phyloP scores from a whole-genome alignment of 495 filamentous ascomycete genomes.

The Margaritispora aquatica region DNA sequence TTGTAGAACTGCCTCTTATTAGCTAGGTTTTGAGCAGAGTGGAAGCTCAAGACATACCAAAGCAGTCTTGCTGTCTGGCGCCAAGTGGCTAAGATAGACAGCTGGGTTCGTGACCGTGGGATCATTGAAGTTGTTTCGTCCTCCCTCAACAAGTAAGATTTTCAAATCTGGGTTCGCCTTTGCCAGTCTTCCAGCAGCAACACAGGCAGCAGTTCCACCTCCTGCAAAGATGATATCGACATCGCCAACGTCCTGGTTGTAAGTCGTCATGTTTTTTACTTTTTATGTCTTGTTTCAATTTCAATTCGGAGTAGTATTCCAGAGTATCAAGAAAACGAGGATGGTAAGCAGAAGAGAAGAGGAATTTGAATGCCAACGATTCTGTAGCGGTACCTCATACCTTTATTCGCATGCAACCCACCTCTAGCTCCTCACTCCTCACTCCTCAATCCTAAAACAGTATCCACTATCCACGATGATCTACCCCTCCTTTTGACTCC shows the following conservation, averaged over 20 bases:
- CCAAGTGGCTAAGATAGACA: conserved; percentile 26
- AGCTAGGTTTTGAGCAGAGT: neutral
- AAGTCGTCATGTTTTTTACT: conserved; percentile 12
- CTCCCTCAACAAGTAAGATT: conserved; percentile 46
- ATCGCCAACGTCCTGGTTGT: conserved; percentile 11
- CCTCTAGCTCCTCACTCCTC: neutral
- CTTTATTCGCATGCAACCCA: neutral
- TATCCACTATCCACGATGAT: no score
- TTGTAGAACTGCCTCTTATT: conserved; percentile 19
- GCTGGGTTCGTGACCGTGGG: conserved; percentile 39
- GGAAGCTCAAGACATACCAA: conserved; percentile 11
- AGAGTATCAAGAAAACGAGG: no score
- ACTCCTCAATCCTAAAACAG: neutral
- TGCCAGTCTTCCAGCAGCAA: conserved; percentile 41
- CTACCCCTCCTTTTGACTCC: neutral
- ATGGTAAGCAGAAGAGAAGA: neutral
- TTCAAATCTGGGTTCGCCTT: conserved; percentile 42
- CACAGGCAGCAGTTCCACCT: conserved; percentile 38
- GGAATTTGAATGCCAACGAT: no score
- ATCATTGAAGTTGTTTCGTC: conserved; percentile 39
- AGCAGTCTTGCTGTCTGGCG: conserved; percentile 20
- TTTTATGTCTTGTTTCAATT: neutral
- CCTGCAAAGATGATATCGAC: conserved; percentile 25
- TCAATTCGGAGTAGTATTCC: neutral
- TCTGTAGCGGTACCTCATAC: no score